phyloP scores from a whole-genome alignment of 768 basidiomycete genomes.

The Leccinum olivaceopallidum region DNA sequence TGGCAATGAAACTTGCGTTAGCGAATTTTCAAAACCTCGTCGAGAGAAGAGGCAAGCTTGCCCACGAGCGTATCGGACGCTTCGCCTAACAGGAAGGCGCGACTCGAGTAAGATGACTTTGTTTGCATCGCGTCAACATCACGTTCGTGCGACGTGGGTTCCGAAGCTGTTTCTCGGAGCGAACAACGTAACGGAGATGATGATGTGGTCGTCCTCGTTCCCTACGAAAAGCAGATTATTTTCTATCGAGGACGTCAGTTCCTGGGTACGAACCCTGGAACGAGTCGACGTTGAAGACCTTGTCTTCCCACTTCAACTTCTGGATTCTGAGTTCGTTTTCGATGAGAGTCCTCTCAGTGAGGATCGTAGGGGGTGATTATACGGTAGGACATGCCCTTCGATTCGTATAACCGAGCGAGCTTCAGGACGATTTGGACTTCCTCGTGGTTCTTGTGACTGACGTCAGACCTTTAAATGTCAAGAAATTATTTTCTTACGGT shows the following conservation, averaged over 20 bases:
- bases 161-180: too few relatives aligned
- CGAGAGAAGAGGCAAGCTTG: too few relatives aligned
- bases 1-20: slow-evolving; percentile 3
- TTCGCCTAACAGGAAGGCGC: too few relatives aligned
- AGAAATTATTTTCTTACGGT: slow-evolving; percentile 21
- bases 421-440: slow-evolving; percentile 56
- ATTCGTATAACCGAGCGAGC: slow-evolving; percentile 53
- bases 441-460: slow-evolving; percentile 49
- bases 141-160: too few relatives aligned
- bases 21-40: background rate
- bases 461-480: background rate
- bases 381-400: slow-evolving; percentile 46
- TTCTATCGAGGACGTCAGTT: background rate
- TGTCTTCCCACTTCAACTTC: slow-evolving; percentile 60
- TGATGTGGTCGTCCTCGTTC: too few relatives aligned
- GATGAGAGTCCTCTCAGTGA: slow-evolving; percentile 52
- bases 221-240: slow-evolving; percentile 5
- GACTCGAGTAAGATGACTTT: too few relatives aligned
- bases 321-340: slow-evolving; percentile 51
- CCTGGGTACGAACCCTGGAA: slow-evolving; percentile 66
- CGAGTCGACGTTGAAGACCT: slow-evolving; percentile 74
- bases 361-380: slow-evolving; percentile 83
- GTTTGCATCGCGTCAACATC: too few relatives aligned
- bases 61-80: too few relatives aligned
- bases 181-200: too few relatives aligned